Evolutionary conservation across 1,139 yeast genomes (phyloP), one percentile per base, ranked within the genome.

Genomic region (Scheffersomyces parashehatae): DNA sequence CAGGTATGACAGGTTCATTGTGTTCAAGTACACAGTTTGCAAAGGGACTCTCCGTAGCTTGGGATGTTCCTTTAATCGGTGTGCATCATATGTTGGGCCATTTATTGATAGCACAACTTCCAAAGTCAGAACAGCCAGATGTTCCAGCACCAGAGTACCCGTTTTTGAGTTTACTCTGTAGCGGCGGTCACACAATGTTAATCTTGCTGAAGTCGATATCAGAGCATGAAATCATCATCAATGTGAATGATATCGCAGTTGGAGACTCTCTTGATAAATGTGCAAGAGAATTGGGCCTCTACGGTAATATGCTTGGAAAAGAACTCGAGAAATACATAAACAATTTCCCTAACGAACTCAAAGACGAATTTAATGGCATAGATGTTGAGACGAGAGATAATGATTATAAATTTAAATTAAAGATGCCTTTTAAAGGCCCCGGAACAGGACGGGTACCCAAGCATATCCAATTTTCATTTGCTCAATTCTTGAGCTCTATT

Each of bases 71-170:
- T 0, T 58, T 89, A 24, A 70, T 93, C 1, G 98, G 98, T 0
- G 97, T 93, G 0, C 96, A 95, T 58, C 99, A 95, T 58, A 93
- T 93, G 99, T 70, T 93, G 43, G 99, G 96, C 0, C 99, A 93
- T 66, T 66, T 93, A 6, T 64, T 93, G 31, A 76, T 88, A 0
- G 85, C 96, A 0, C 70, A 91, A 36, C 65, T 86, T 50, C 66
- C 68, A 3, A 56, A 58, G 38, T 14, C 59, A 45, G 41, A 59
- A 56, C 48, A 73, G 65, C 54, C 83, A 71, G n/a, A 49, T 24
- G 11, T 40, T 38, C 28, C 43, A 45, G 51, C 64, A 0, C 93
- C 95, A 0, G 49, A 65, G 36, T 93, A 77, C 56, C 99, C 99
- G 2, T 89, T 86, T 55, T 56, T 89, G 20, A 87, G 95, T 54